Conservation (phyloP, 345 rosid species). For the Salix purpurea region DNA sequence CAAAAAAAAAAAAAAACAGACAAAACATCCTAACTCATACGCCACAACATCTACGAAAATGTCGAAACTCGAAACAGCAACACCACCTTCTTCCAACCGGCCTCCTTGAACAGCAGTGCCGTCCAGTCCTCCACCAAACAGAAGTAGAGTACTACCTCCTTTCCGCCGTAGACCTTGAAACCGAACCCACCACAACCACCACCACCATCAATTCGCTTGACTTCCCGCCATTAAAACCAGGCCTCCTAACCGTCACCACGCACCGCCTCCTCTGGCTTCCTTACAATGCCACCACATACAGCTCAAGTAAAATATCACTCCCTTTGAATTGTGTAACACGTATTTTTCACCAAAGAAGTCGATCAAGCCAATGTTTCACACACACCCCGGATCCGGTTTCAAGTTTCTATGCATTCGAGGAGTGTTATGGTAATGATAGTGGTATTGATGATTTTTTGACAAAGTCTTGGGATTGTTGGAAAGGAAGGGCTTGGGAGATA, state of each 20-base stretch:
- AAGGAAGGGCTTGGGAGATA: conserved; percentile 70
- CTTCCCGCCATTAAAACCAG: conserved; percentile 48
- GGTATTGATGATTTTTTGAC: conserved; percentile 69
- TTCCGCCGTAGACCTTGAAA: conserved; percentile 70
- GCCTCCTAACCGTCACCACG: conserved; percentile 68
- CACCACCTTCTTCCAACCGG: conserved; percentile 25
- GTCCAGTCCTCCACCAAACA: conserved; percentile 62
- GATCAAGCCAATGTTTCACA: conserved; percentile 68
- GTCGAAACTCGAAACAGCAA: conserved; percentile 2
- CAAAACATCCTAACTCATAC: neutral
- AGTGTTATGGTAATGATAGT: conserved; percentile 38
- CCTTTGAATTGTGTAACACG: conserved; percentile 50
- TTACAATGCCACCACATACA: conserved; percentile 31
- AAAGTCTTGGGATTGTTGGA: conserved; percentile 84
- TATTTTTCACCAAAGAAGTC: conserved; percentile 64
- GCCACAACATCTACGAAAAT: neutral
- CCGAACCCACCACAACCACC: conserved; percentile 31
- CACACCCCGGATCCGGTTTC: conserved; percentile 80
- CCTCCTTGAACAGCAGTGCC: conserved; percentile 56
- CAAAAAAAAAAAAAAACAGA: neutral
- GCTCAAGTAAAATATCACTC: conserved; percentile 27
- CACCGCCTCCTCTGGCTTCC: conserved; percentile 92
- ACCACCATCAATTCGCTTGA: conserved; percentile 12
- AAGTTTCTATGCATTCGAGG: conserved; percentile 41
- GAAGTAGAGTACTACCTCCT: conserved; percentile 77